These are phyloP conservation scores for Iris pallida DNA, from an alignment of 116 monocot genomes.

Conservation along the genomic window DNA sequence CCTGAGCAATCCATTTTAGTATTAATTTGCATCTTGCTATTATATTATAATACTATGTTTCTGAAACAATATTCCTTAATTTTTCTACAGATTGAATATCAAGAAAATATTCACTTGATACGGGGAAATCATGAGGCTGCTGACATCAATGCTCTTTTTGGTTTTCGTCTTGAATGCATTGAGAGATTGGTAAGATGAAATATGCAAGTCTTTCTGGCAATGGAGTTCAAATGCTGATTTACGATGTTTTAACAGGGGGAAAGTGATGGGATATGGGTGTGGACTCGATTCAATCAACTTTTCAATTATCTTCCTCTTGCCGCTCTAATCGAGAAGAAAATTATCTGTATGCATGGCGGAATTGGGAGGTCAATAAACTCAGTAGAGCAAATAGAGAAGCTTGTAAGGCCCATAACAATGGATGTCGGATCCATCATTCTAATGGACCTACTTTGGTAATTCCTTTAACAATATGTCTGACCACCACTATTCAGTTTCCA, in stretches of 20 bases:
- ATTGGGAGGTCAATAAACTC: no score
- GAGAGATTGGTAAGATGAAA: conserved; percentile 88
- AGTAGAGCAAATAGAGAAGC: conserved; percentile 97
- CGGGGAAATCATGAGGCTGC: conserved; percentile 99
- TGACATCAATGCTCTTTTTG: conserved; percentile 98
- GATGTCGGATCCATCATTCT: conserved; percentile 92
- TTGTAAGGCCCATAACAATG: conserved; percentile 98
- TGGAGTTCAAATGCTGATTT: background rate
- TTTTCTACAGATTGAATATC: conserved; percentile 58
- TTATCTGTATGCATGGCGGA: conserved; percentile 99
- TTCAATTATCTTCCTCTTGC: conserved; percentile 94
- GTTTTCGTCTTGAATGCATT: conserved; percentile 97
- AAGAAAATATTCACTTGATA: conserved; percentile 88
- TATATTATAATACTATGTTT: background rate
- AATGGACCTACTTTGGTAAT: conserved; percentile 97
- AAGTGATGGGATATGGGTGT: conserved; percentile 99
- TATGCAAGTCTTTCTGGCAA: background rate
- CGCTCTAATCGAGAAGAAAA: conserved; percentile 97
- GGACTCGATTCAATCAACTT: conserved; percentile 92
- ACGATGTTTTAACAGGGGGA: conserved; percentile 66
- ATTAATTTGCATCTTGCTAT: background rate
- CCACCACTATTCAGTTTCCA: conserved; percentile 2
- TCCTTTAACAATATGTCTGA: no score
- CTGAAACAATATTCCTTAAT: background rate
- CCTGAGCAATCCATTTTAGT: background rate